Percentiles rank a stretch among this genome's conserved stretches.
Evolutionary conservation across 1,139 yeast genomes (phyloP).

Genomic region (Scheffersomyces illinoinensis): DNA sequence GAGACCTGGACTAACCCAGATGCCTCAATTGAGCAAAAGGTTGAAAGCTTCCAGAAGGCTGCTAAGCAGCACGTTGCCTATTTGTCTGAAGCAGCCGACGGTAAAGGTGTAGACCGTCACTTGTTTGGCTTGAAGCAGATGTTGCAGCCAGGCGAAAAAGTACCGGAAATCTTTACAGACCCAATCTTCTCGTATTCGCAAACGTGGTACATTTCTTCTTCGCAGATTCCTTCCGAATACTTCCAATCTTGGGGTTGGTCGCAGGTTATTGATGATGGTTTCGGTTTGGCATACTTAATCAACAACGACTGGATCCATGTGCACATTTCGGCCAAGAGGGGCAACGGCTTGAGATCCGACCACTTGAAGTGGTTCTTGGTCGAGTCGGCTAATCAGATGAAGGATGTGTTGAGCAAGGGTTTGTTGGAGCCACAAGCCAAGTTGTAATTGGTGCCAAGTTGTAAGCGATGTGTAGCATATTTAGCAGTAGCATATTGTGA

Average conservation of each 20-base stretch:
- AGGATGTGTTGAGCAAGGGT: constrained; percentile 53
- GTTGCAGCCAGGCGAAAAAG: constrained; percentile 56
- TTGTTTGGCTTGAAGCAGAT: constrained; percentile 84
- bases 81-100: constrained; percentile 78
- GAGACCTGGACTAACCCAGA: constrained; percentile 69
- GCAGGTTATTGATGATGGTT: constrained; percentile 91
- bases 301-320: constrained; percentile 84
- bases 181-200: constrained; percentile 74
- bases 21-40: constrained; percentile 57
- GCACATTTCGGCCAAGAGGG: constrained; percentile 78
- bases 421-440: constrained; percentile 43
- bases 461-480: background rate
- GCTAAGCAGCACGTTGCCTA: constrained; percentile 73
- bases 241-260: constrained; percentile 97
- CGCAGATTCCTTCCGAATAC: constrained; percentile 85
- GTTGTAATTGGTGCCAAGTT: constrained; percentile 16
- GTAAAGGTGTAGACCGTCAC: constrained; percentile 93
- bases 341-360: constrained; percentile 65
- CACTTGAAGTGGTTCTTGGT: constrained; percentile 69
- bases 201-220: constrained; percentile 85
- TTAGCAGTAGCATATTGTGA: background rate
- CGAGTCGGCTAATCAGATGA: constrained; percentile 82
- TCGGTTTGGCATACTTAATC: constrained; percentile 92
- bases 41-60: constrained; percentile 72
- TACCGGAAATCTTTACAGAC: constrained; percentile 75